A percentile compares a stretch with the other conserved stretches of the same genome.
Conservation (phyloP, 2,329 filamentous ascomycete species). For the Epichloe coenophiala region DNA sequence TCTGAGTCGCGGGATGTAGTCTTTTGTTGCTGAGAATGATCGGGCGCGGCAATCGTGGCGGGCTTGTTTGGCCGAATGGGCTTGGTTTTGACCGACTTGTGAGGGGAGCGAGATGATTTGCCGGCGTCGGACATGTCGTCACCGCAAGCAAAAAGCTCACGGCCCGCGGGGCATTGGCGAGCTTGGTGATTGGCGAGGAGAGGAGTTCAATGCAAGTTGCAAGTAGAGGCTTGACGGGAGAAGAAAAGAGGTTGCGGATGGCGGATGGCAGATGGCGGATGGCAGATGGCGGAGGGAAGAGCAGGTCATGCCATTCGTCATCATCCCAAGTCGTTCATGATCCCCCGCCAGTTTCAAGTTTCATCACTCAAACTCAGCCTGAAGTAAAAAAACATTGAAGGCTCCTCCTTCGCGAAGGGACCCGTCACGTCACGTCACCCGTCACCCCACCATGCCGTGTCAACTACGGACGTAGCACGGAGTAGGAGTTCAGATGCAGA, state of each 20-base stretch:
- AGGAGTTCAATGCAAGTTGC: too few relatives aligned
- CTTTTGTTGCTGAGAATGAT: constrained; percentile 8
- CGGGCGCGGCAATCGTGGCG: constrained; percentile 6
- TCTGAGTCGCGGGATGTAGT: constrained; percentile 14
- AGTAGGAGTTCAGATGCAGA: too few relatives aligned
- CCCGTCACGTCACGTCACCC: too few relatives aligned
- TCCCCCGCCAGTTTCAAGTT: background rate
- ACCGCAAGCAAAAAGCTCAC: constrained; percentile 15
- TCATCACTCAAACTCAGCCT: background rate
- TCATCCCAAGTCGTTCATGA: background rate
- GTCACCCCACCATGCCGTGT: too few relatives aligned
- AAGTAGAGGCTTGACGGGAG: background rate
- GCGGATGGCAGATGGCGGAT: background rate
- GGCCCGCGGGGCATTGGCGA: constrained; percentile 8
- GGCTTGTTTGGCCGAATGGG: constrained; percentile 15
- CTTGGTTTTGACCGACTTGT: constrained; percentile 15
- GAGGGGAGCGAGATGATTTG: constrained; percentile 13
- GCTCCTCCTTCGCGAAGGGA: too few relatives aligned
- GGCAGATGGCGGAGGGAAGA: too few relatives aligned
- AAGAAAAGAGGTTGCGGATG: background rate
- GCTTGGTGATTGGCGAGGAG: background rate
- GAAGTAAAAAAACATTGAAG: too few relatives aligned
- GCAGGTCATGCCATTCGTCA: background rate
- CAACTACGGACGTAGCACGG: too few relatives aligned
- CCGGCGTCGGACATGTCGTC: constrained; percentile 30